Conservation (phyloP, 441 rosid genomes). For the Macaranga tanarius region DNA sequence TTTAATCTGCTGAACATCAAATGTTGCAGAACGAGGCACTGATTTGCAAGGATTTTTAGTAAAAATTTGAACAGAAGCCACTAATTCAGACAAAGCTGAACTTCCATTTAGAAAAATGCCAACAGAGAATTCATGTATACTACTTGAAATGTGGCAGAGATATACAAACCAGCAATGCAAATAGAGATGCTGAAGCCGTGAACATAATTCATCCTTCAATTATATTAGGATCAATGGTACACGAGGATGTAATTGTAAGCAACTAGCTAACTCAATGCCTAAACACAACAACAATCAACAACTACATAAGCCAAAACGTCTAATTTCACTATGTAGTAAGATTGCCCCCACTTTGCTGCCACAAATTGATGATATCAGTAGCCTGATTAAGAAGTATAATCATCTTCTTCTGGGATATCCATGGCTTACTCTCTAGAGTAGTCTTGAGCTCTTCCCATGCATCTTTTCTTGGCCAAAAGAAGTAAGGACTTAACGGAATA, state of each 20-base stretch:
- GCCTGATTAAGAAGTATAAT: slow-evolving; percentile 93
- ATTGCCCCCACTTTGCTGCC: slow-evolving; percentile 96
- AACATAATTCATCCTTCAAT: background rate
- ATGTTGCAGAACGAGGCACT: background rate
- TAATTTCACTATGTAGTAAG: slow-evolving; percentile 28
- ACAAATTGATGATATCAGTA: slow-evolving; percentile 89
- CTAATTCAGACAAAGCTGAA: too few relatives aligned
- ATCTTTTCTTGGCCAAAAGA: slow-evolving; percentile 93
- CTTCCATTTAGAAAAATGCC: background rate
- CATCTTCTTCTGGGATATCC: slow-evolving; percentile 95
- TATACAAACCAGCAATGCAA: slow-evolving; percentile 2
- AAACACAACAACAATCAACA: background rate
- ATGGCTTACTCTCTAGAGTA: slow-evolving; percentile 78
- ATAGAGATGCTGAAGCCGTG: background rate
- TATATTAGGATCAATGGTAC: background rate
- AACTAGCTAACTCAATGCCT: slow-evolving; percentile 4
- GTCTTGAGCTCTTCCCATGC: slow-evolving; percentile 99
- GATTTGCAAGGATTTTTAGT: background rate
- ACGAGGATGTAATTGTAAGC: background rate
- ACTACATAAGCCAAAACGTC: background rate
- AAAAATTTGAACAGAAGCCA: background rate
- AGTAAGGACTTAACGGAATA: slow-evolving; percentile 81
- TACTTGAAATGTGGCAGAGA: background rate
- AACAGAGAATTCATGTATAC: too few relatives aligned
- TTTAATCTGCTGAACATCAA: background rate